phyloP scores from a whole-genome alignment of 2,329 filamentous ascomycete species.

The Ophiosphaerella narmari region DNA sequence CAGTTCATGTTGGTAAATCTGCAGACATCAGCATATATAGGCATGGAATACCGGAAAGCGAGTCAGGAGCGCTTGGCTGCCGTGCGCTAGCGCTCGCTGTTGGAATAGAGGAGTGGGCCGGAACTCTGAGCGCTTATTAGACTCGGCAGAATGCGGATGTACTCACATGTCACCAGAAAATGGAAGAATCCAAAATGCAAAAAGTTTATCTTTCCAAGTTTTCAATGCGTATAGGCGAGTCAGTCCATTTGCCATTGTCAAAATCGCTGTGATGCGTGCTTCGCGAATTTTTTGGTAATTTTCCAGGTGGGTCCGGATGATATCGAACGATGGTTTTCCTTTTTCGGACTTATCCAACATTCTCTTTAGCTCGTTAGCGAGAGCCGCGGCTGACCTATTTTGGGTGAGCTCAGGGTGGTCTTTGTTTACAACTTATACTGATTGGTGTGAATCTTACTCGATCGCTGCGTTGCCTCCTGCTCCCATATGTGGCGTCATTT shows the following conservation, averaged over 20 bases:
- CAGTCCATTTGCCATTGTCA: slow-evolving; percentile 7
- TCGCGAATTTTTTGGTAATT: slow-evolving; percentile 15
- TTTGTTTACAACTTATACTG: too few species aligned
- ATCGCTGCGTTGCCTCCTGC: slow-evolving; percentile 24
- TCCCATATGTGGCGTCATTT: slow-evolving; percentile 35
- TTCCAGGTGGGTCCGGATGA: slow-evolving; percentile 6
- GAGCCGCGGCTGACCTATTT: slow-evolving; percentile 15
- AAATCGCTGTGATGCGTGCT: slow-evolving; percentile 3
- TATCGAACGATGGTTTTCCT: slow-evolving; percentile 11
- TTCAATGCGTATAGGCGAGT: slow-evolving; percentile 14
- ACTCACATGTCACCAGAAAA: slow-evolving; percentile 16
- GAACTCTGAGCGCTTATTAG: not conserved
- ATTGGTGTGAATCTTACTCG: slow-evolving; percentile 1
- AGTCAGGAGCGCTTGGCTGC: not conserved
- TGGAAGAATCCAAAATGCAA: slow-evolving; percentile 14
- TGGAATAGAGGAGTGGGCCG: not conserved
- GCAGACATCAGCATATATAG: not conserved
- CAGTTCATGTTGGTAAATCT: slow-evolving; percentile 8
- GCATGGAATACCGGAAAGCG: too few species aligned
- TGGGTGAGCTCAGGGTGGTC: not conserved
- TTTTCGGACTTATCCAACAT: slow-evolving; percentile 12
- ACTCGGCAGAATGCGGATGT: not conserved
- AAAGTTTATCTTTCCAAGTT: slow-evolving; percentile 13
- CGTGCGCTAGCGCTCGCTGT: not conserved
- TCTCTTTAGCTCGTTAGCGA: slow-evolving; percentile 16